Base-by-base conservation (phyloP, 2,329 filamentous ascomycete genomes). In the Emergomyces pasteurianus region DNA sequence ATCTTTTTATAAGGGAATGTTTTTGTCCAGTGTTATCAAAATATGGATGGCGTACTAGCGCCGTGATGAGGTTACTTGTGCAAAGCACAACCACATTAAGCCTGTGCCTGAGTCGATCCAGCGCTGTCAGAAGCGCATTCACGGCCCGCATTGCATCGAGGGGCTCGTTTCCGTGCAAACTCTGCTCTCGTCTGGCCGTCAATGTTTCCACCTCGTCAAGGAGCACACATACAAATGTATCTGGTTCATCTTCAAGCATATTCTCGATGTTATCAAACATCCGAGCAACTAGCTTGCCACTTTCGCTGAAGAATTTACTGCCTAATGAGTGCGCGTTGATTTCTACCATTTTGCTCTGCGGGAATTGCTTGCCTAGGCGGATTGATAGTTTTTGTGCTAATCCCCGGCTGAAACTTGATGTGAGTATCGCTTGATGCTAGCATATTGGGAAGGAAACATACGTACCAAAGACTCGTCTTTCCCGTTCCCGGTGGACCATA, bases 401-500 rank as follows among this genome's bases (percentile, higher is more conserved):
- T 2, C 74, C 78, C 28, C 77, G 74, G 60, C 72, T 73, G 58
- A 28, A 6, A 8, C 31, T 14, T 14, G n/a, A 12, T 49, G 58
- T 63, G 42, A 63, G 23, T 50, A 36, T n/a, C 16, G 16, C 26
- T 9, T 42, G 26, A 28, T 16, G 7, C 36, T 60, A 21, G 26
- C 28, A 36, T 36, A 36, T 36, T 1, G 8, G 34, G 5, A 7
- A n/a, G 16, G 46, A 9, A 23, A n/a, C 43, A 47, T 49, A 58
- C 58, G 58, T 63, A 68, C 69, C 75, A 78, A 1, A 79, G 67
- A 1, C 72, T 75, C 23, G 74, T 76, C 65, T 97, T 96, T 70
- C 92, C 92, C 14, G 92, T 97, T 72, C 92, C 92, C 1, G 92
- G 92, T 5, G 92, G 92, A 0, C 92, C 92, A 75, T 96, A 96